A percentile compares a stretch with the other conserved stretches of the same genome.
Evolutionary conservation across 805 yeast species (phyloP).

Genomic region (Yueomyces sp.): DNA sequence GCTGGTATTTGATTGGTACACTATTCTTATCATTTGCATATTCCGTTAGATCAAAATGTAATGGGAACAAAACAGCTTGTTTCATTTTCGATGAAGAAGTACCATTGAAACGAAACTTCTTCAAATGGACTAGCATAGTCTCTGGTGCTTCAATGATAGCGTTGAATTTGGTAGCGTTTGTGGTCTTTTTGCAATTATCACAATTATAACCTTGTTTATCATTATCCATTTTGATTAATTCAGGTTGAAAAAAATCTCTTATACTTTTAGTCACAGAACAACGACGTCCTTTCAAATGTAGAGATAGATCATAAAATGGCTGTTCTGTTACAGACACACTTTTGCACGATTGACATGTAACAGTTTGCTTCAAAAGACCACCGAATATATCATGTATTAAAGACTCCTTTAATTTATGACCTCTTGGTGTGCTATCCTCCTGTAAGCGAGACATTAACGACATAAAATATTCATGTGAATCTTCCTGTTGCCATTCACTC

Average conservation of each 20-base stretch:
- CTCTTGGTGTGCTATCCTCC: slow-evolving; percentile 86
- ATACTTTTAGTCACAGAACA: slow-evolving; percentile 68
- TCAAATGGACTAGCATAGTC: slow-evolving; percentile 72
- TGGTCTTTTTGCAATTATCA: slow-evolving; percentile 67
- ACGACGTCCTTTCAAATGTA: slow-evolving; percentile 46
- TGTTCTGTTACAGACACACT: slow-evolving; percentile 77
- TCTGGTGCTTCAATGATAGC: slow-evolving; percentile 78
- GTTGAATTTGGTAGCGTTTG: slow-evolving; percentile 65
- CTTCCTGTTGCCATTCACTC: slow-evolving; percentile 97
- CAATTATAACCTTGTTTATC: slow-evolving; percentile 76
- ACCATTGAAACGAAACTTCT: slow-evolving; percentile 82
- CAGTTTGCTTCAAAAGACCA: slow-evolving; percentile 73
- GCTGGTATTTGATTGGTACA: slow-evolving; percentile 47
- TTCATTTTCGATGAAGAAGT: slow-evolving; percentile 72
- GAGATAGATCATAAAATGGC: slow-evolving; percentile 83
- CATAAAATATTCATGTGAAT: slow-evolving; percentile 95
- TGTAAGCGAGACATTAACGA: slow-evolving; percentile 76
- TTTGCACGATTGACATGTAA: slow-evolving; percentile 73
- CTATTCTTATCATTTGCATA: slow-evolving; percentile 27
- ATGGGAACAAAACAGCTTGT: slow-evolving; percentile 72
- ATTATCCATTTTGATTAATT: slow-evolving; percentile 55
- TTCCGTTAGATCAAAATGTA: slow-evolving; percentile 56
- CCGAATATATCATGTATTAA: slow-evolving; percentile 90
- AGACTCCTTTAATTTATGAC: slow-evolving; percentile 68
- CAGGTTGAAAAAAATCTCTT: slow-evolving; percentile 71